phyloP scores from a whole-genome alignment of 768 basidiomycete genomes.

The Coprinopsis marcescibilis region DNA sequence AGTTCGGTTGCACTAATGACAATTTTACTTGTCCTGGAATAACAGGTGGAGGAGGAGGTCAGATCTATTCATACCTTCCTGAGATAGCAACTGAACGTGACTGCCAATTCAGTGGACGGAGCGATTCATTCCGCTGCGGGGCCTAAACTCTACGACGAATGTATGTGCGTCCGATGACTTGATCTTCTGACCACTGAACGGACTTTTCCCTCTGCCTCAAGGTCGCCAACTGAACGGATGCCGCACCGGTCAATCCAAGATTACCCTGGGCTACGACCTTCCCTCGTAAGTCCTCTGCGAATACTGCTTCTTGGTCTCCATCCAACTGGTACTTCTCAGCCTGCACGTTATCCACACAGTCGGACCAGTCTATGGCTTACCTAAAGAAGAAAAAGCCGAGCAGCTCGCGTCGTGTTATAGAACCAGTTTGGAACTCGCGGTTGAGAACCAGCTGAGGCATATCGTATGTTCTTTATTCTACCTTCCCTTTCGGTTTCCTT shows the following conservation, averaged over 20 bases:
- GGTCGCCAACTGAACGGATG: slow-evolving; percentile 64
- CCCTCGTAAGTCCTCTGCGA: slow-evolving; percentile 53
- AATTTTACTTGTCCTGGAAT: slow-evolving; percentile 1
- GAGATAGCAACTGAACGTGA: background rate
- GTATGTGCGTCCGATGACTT: slow-evolving; percentile 29
- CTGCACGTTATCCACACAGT: slow-evolving; percentile 77
- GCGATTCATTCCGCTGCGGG: slow-evolving; percentile 80
- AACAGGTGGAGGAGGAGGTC: slow-evolving; percentile 80
- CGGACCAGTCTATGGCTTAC: slow-evolving; percentile 59
- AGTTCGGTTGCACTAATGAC: background rate
- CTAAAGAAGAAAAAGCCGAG: slow-evolving; percentile 38
- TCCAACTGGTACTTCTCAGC: slow-evolving; percentile 27
- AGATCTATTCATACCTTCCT: slow-evolving; percentile 24
- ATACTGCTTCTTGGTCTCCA: background rate
- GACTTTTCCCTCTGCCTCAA: slow-evolving; percentile 19
- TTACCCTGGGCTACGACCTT: slow-evolving; percentile 70
- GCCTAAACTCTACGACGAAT: slow-evolving; percentile 58
- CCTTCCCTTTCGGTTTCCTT: background rate
- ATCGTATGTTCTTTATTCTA: too few species aligned
- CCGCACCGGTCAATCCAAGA: slow-evolving; percentile 68
- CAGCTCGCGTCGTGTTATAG: slow-evolving; percentile 67
- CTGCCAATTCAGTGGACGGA: slow-evolving; percentile 60
- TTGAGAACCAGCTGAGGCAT: slow-evolving; percentile 53
- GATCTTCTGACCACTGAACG: background rate
- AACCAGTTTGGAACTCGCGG: slow-evolving; percentile 56